Evolutionary conservation across 83 land plant genomes (phyloP).

Genomic region (Larix sibirica): DNA sequence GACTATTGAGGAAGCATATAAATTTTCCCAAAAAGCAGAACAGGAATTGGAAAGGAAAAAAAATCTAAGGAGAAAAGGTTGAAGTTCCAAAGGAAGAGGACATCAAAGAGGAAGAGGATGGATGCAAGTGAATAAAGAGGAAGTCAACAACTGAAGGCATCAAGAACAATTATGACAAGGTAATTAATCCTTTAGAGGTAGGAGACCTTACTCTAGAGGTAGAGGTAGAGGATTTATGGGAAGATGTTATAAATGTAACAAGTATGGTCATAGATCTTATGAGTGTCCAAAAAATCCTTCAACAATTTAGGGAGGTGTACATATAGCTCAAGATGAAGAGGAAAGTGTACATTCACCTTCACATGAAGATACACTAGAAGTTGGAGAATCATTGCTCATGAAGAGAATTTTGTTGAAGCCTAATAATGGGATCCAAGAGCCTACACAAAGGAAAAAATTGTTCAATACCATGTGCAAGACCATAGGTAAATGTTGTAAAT

Average conservation of each 20-base stretch:
- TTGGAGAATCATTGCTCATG: not conserved
- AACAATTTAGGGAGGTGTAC: not conserved
- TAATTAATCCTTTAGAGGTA: not conserved
- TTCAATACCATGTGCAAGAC: not conserved
- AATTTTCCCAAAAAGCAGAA: too few species aligned
- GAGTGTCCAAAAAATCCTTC: not conserved
- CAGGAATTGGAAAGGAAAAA: too few species aligned
- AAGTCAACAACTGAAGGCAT: not conserved
- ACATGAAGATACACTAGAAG: not conserved
- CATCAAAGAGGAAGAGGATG: not conserved
- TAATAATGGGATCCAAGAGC: not conserved
- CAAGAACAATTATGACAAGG: not conserved
- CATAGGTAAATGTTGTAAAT: not conserved
- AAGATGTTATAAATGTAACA: not conserved
- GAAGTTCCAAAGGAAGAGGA: not conserved
- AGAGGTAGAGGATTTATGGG: not conserved
- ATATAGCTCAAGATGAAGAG: not conserved
- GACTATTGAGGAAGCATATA: not conserved
- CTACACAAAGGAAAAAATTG: not conserved
- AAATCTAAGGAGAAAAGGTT: not conserved
- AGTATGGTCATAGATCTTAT: not conserved
- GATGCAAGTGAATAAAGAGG: not conserved
- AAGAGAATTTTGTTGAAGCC: not conserved
- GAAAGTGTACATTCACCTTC: not conserved
- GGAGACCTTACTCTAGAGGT: not conserved